Conservation (phyloP, 768 basidiomycete species). For the Rhodotorula graminis region DNA sequence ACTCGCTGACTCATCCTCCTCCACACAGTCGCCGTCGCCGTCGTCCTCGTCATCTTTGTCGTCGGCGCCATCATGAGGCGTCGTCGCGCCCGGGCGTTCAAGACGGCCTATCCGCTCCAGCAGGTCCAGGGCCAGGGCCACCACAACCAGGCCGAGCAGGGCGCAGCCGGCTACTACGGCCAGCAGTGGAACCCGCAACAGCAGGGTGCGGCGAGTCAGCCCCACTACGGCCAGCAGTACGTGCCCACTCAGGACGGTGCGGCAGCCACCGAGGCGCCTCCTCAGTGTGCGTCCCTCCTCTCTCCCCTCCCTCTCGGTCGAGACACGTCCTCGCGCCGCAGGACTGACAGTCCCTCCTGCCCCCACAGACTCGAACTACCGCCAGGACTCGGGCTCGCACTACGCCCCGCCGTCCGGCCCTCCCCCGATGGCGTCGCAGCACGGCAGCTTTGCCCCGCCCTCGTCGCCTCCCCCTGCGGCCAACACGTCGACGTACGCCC, state of each 20-base stretch:
- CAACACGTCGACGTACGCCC: slow-evolving; percentile 1
- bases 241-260: neutral
- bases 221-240: slow-evolving; percentile 1
- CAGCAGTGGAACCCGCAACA: neutral
- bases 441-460: slow-evolving; percentile 15
- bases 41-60: slow-evolving; percentile 24
- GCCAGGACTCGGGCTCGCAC: slow-evolving; percentile 8
- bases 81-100: slow-evolving; percentile 28
- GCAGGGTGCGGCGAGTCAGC: neutral
- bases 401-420: slow-evolving; percentile 15
- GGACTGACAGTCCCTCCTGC: no score
- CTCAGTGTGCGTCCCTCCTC: slow-evolving; percentile 16
- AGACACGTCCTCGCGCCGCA: neutral
- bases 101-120: slow-evolving; percentile 27
- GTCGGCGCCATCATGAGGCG: slow-evolving; percentile 24
- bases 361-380: slow-evolving; percentile 25
- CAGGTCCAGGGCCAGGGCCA: neutral
- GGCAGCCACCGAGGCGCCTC: slow-evolving; percentile 12
- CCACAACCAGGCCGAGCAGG: neutral
- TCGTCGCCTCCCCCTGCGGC: slow-evolving; percentile 28
- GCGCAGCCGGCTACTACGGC: neutral
- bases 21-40: slow-evolving; percentile 16
- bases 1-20: neutral
- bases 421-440: neutral
- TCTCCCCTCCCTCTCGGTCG: no score